Evolutionary conservation across 192 early-diverging fungal genomes (phyloP).

Genomic region (Linnemannia schmuckeri): DNA sequence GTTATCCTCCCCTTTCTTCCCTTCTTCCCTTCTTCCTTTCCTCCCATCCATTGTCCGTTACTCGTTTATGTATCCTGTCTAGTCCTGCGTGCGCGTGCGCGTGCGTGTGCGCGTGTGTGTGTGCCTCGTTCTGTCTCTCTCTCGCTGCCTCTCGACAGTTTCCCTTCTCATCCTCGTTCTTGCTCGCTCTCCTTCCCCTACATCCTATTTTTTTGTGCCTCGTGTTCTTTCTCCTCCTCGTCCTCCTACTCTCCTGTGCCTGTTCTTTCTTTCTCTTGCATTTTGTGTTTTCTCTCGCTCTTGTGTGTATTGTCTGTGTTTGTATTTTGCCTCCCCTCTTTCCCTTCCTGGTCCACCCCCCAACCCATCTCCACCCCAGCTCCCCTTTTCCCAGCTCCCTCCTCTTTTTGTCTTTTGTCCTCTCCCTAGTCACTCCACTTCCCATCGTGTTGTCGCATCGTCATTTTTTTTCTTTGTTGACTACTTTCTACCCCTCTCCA

Average conservation of each 20-base stretch:
- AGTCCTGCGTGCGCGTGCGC: background rate
- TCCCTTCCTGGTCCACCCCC: background rate
- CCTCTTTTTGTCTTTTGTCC: background rate
- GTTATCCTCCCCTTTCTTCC: background rate
- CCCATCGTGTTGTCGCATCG: background rate
- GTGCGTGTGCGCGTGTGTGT: background rate
- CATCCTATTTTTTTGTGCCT: background rate
- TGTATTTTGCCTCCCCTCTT: background rate
- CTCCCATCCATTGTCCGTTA: background rate
- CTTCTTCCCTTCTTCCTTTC: background rate
- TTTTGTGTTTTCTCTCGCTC: background rate
- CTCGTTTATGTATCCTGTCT: background rate
- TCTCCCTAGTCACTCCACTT: background rate
- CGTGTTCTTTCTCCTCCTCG: background rate
- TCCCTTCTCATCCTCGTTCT: conserved; percentile 2
- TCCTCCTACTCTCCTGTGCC: background rate
- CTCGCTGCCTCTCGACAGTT: background rate
- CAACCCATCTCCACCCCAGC: background rate
- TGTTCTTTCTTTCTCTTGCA: background rate
- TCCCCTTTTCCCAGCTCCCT: background rate
- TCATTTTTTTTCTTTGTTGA: background rate
- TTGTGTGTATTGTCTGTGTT: background rate
- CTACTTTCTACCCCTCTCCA: background rate
- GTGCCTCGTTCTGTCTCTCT: background rate
- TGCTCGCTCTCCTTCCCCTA: conserved; percentile 3